Evolutionary conservation across 2,329 filamentous ascomycete genomes (phyloP), one percentile per base, ranked within the genome.

Genomic region (Niveomyces coronatus): DNA sequence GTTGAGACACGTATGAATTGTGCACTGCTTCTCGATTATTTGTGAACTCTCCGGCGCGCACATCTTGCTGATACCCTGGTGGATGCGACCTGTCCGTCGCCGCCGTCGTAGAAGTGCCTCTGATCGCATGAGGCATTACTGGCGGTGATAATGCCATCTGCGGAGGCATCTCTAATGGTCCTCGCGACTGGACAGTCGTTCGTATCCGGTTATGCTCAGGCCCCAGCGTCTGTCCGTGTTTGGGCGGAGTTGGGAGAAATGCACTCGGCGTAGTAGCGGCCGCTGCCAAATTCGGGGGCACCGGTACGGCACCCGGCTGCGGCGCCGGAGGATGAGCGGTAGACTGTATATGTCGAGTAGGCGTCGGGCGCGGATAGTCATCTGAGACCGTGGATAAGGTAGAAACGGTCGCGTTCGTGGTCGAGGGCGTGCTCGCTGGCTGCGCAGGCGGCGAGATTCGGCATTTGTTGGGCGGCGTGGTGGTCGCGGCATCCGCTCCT

Each of bases 241-340:
- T 72, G 36, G 71, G 70, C 31, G 71, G 70, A 39, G 71, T 68
- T 41, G 70, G 70, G 22, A 71, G n/a, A n/a, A n/a, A n/a, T n/a
- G n/a, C n/a, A n/a, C n/a, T n/a, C n/a, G n/a, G 45, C 30, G 29
- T 23, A 14, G 36, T 15, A 9, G 30, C 18, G 3, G 20, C 22
- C 30, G 42, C 45, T 28, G 44, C 47, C n/a, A 44, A 44, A 37
- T 51, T 51, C 17, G 61, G 48, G 34, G 68, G 57, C 31, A 59
- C 51, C 27, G 75, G 74, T 30, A 65, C 60, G 27, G 73, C 69
- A 38, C 73, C 74, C 26, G 75, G 74, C 47, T 78, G 73, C 20
- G 75, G 74, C 44, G 67, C 58, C 39, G 73, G 67, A 33, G 74
- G 74, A n/a, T n/a, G n/a, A n/a, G n/a, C n/a, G n/a, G n/a, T n/a